Percentiles rank a stretch among this genome's conserved stretches.
Evolutionary conservation across 345 rosid genomes (phyloP).

Genomic region (Ricinus communis): DNA sequence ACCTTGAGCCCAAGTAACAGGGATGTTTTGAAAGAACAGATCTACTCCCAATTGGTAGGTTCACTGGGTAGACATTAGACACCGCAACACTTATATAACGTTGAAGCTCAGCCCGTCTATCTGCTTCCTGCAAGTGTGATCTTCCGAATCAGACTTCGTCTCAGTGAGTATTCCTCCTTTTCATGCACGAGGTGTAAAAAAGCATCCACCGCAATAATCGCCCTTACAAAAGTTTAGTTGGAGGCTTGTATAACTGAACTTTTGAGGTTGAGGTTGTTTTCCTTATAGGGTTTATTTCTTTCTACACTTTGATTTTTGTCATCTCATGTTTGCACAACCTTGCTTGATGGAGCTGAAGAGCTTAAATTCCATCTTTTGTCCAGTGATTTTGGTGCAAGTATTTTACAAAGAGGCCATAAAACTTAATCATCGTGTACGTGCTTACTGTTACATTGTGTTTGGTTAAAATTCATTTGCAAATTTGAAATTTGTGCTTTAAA

Average conservation of each 20-base stretch:
- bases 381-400: not conserved
- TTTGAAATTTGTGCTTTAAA: too few relatives aligned
- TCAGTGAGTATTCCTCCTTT: not conserved
- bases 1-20: constrained; percentile 47
- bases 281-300: not conserved
- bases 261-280: not conserved
- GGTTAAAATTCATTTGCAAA: too few relatives aligned
- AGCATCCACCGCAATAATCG: too few relatives aligned
- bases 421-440: not conserved
- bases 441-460: too few relatives aligned
- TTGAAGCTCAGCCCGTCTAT: too few relatives aligned
- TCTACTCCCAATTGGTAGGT: constrained; percentile 39
- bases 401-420: not conserved
- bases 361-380: not conserved
- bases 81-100: not conserved
- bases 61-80: constrained; percentile 31
- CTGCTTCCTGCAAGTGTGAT: not conserved
- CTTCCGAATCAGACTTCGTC: not conserved
- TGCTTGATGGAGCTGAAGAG: not conserved
- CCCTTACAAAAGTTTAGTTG: too few relatives aligned
- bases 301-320: not conserved
- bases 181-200: not conserved
- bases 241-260: not conserved
- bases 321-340: not conserved
- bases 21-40: constrained; percentile 46